Percentiles rank a stretch among this genome's conserved stretches.
Conservation (phyloP, 805 yeast species). For the Yarrowia sp. region DNA sequence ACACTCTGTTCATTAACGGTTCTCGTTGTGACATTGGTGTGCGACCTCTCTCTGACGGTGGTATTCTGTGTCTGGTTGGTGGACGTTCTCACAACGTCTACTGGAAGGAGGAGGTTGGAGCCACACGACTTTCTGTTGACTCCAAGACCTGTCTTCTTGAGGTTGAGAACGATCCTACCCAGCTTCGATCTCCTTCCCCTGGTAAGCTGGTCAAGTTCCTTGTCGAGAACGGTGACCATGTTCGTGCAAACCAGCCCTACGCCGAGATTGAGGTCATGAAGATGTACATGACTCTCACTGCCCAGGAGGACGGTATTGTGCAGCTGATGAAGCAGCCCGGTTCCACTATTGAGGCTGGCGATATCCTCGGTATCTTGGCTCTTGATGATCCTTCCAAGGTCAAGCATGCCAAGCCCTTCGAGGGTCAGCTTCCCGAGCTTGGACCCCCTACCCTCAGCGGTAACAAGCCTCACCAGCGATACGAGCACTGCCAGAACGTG, state of each 20-base stretch:
- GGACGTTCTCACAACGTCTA: conserved; percentile 94
- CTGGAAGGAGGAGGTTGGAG: conserved; percentile 97
- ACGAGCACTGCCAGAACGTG: conserved; percentile 53
- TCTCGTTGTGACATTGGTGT: conserved; percentile 85
- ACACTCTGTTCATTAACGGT: conserved; percentile 90
- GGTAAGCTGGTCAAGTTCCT: conserved; percentile 93
- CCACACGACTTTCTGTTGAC: conserved; percentile 92
- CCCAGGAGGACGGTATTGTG: conserved; percentile 88
- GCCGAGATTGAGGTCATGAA: conserved; percentile 99
- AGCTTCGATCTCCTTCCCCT: conserved; percentile 97
- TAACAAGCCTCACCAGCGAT: conserved; percentile 76
- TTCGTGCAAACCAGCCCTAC: conserved; percentile 84
- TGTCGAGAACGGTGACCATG: conserved; percentile 94
- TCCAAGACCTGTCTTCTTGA: conserved; percentile 92
- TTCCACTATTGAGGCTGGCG: conserved; percentile 94
- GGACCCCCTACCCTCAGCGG: conserved; percentile 85
- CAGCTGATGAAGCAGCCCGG: conserved; percentile 97
- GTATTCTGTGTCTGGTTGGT: conserved; percentile 77
- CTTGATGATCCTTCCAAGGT: conserved; percentile 96
- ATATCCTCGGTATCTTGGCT: conserved; percentile 88
- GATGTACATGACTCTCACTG: conserved; percentile 97
- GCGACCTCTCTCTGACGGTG: conserved; percentile 90
- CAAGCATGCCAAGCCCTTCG: conserved; percentile 92
- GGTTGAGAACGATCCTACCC: conserved; percentile 97
- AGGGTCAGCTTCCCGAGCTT: conserved; percentile 84